Base-by-base conservation (phyloP, 2,329 filamentous ascomycete genomes). In the Nigrospora sphaerica region DNA sequence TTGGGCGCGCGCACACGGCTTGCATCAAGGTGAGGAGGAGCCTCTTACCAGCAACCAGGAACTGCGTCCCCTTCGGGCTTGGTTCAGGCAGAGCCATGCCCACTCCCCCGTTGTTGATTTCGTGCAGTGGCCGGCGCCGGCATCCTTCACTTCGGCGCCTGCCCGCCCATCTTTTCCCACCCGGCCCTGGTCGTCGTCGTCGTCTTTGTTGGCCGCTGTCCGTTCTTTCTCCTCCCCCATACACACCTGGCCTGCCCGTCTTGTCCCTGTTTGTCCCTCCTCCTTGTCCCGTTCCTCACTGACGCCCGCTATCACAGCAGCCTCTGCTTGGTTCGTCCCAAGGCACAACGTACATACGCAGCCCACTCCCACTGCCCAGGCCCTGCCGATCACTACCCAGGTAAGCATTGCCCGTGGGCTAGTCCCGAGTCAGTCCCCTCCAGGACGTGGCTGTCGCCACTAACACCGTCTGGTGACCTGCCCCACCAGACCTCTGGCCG, bases 391-490 rank as follows among this genome's bases (percentile, higher is more conserved):
- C 46, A 33, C 45, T 47, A 12, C 32, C 42, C 28, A 31, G 31
- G 35, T 39, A 18, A 43, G 41, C 47, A 42, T 42, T 49, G 45
- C 34, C 39, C 40, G 35, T 53, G 54, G 48, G 44, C 52, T 57
- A 57, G 54, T 56, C 50, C 52, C 54, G 53, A 59, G 57, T 59
- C 57, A 55, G 54, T 54, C 47, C 41, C 49, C 50, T 46, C 55
- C 47, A 54, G 48, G 50, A 46, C 50, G 57, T 58, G 57, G 56
- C 57, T 58, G 57, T 59, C 46, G 57, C 57, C 57, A 59, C 57
- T 59, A 59, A 57, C 48, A 56, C 54, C 54, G 49, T 57, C 57
- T 52, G 55, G 52, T 59, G 57, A 59, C 57, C 57, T 51, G 56
- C 55, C 57, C 57, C 57, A 59, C 57, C 46, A 54, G 51, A 49